Base-by-base conservation (phyloP, 495 filamentous ascomycete genomes). In the Melanomma pulvis-pyrius region DNA sequence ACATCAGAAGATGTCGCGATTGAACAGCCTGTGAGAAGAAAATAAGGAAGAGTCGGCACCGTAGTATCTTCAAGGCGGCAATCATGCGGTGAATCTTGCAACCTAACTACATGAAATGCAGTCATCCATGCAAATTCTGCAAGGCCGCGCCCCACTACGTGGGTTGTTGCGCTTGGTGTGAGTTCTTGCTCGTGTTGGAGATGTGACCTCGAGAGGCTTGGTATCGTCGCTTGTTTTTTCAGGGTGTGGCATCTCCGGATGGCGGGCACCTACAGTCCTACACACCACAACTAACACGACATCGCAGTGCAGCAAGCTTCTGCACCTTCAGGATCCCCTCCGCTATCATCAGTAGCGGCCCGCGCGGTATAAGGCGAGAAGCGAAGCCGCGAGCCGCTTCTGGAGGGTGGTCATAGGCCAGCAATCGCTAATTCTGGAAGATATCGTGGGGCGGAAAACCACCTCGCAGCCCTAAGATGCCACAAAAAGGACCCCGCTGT, bases 331-430 rank as follows among this genome's bases (percentile, higher is more conserved):
- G 9, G 15, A 28, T 8, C 5, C 15, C 48, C 5, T 50, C 48
- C 25, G 25, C 48, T 25, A n/a, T 50, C 21, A 50, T 50, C 21
- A 25, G 3, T 28, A n/a, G 15, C 48, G 48, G 48, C 48, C 19
- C 25, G 48, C 48, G 48, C 22, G 48, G 48, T 19, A 50, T 50
- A 9, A 24, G 48, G 48, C 21, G 48, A 24, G 22, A 19, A 50
- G 8, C 48, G 21, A 25, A 19, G 25, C 22, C 21, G 9, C 1
- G 21, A 8, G 22, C 21, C 22, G 21, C 21, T 25, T 6, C 15
- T 24, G 48, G 21, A 50, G 48, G 48, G 48, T 28, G 5, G 48
- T 50, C 48, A 50, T 50, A 25, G 48, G 48, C 39, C 13, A 44
- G 17, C 39, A 44, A 44, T n/a, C 9, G 17, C 39, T 15, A 44